phyloP scores from a whole-genome alignment of 1,284 basidiomycete genomes.

The Erythrobasidium hasegawianum region DNA sequence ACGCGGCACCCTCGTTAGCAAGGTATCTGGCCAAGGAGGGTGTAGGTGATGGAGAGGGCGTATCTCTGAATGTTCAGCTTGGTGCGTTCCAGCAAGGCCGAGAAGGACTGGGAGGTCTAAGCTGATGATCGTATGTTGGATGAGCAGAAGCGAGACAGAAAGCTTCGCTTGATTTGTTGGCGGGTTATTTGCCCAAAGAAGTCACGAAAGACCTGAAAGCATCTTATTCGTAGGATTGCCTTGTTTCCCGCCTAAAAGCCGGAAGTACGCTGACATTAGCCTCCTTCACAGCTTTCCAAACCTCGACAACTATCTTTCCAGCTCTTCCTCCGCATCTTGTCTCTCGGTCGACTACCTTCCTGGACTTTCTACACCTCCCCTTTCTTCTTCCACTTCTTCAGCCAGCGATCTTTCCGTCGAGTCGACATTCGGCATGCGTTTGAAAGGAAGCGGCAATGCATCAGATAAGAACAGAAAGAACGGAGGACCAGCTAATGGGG shows the following conservation, averaged over 20 bases:
- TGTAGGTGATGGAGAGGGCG: constrained; percentile 9
- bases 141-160: constrained; percentile 34
- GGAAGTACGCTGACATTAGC: neutral
- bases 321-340: neutral
- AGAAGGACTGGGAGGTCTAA: too few species aligned
- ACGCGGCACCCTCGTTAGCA: constrained; percentile 6
- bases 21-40: constrained; percentile 29
- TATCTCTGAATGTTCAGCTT: constrained; percentile 13
- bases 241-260: too few species aligned
- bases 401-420: constrained; percentile 8
- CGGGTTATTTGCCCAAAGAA: constrained; percentile 29
- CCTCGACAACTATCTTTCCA: constrained; percentile 22
- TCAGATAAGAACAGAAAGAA: constrained; percentile 14
- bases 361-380: constrained; percentile 19
- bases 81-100: constrained; percentile 5
- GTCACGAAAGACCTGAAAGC: constrained; percentile 8
- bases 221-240: constrained; percentile 30
- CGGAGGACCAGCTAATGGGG: constrained; percentile 1
- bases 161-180: constrained; percentile 26
- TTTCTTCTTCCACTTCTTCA: constrained; percentile 13
- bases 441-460: neutral
- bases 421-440: constrained; percentile 29
- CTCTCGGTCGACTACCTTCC: constrained; percentile 13
- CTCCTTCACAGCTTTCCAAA: constrained; percentile 13
- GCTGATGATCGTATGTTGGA: too few species aligned